A percentile compares a stretch with the other conserved stretches of the same genome.
These are phyloP conservation scores for Suillus ampliporus DNA, from an alignment of 768 basidiomycete species.

Conservation along the genomic window DNA sequence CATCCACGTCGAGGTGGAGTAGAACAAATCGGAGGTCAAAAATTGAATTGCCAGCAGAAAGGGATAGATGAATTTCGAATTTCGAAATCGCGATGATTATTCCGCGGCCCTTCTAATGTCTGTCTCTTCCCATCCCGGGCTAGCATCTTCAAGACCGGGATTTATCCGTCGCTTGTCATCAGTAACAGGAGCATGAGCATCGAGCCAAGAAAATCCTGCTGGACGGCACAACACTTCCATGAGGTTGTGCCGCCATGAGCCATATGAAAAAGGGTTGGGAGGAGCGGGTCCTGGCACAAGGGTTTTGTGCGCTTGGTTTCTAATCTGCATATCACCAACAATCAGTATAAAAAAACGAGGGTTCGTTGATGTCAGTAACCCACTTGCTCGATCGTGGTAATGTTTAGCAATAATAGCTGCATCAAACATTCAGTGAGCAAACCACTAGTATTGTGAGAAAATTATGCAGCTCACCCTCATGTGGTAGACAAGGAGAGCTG, in stretches of 20 bases:
- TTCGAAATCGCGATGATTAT: not conserved
- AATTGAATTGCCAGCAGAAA: slow-evolving; percentile 6
- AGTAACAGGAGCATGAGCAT: slow-evolving; percentile 61
- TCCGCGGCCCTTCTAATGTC: slow-evolving; percentile 23
- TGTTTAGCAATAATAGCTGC: slow-evolving; percentile 81
- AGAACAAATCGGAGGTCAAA: not conserved
- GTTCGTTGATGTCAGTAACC: slow-evolving; percentile 33
- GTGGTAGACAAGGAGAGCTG: slow-evolving; percentile 82
- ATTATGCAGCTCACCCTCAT: slow-evolving; percentile 64
- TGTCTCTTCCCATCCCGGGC: slow-evolving; percentile 29
- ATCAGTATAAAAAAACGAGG: slow-evolving; percentile 15
- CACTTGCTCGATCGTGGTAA: slow-evolving; percentile 97
- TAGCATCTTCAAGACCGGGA: slow-evolving; percentile 57
- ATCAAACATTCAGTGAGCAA: slow-evolving; percentile 11
- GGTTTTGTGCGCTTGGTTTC: slow-evolving; percentile 81
- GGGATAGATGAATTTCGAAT: not conserved
- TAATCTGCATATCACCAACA: slow-evolving; percentile 57
- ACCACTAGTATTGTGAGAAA: not conserved
- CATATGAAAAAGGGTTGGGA: slow-evolving; percentile 88
- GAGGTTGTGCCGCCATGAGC: slow-evolving; percentile 76
- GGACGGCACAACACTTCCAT: slow-evolving; percentile 82
- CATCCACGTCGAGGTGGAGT: not conserved
- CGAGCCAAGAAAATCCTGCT: slow-evolving; percentile 79
- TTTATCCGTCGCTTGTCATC: slow-evolving; percentile 79
- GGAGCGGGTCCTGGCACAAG: slow-evolving; percentile 68